phyloP scores from a whole-genome alignment of 208 protist genomes.

The Leptomonas seymouri region DNA sequence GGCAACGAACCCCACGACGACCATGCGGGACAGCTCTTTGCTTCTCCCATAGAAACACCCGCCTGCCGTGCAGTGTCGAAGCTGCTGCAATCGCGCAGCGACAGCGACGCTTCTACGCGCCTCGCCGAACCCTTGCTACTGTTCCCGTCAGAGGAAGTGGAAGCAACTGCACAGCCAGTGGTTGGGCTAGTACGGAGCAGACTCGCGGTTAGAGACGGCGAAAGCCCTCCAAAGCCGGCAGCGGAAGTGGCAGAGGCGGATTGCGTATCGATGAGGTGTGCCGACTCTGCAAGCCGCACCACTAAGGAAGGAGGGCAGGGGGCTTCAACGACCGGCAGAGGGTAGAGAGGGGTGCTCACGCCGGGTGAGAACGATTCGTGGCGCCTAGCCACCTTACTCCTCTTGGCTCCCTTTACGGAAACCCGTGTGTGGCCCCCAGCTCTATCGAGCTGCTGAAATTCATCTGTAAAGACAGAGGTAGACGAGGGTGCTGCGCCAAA shows the following conservation, averaged over 20 bases:
- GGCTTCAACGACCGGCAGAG: not conserved
- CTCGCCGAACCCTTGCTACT: too few relatives aligned
- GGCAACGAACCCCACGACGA: constrained; percentile 5
- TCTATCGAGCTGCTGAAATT: not conserved
- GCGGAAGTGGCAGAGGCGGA: not conserved
- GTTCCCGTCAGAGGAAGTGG: too few relatives aligned
- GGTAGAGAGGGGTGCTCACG: not conserved
- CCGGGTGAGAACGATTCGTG: not conserved
- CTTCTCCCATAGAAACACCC: not conserved
- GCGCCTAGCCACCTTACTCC: not conserved
- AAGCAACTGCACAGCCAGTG: not conserved
- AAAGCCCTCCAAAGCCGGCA: not conserved
- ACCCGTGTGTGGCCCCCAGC: not conserved
- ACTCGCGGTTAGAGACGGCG: not conserved
- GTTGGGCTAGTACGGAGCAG: not conserved
- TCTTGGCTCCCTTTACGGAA: not conserved
- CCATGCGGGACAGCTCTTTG: not conserved
- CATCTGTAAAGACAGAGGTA: not conserved
- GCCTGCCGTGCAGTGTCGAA: not conserved
- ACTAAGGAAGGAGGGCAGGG: constrained; percentile 3
- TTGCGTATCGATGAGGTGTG: constrained; percentile 8
- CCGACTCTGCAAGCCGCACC: not conserved
- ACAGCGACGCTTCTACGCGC: too few relatives aligned
- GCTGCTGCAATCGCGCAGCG: not conserved
- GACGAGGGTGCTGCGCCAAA: not conserved